Conservation (phyloP, 306 rosid genomes). For the Argentina anserina region DNA sequence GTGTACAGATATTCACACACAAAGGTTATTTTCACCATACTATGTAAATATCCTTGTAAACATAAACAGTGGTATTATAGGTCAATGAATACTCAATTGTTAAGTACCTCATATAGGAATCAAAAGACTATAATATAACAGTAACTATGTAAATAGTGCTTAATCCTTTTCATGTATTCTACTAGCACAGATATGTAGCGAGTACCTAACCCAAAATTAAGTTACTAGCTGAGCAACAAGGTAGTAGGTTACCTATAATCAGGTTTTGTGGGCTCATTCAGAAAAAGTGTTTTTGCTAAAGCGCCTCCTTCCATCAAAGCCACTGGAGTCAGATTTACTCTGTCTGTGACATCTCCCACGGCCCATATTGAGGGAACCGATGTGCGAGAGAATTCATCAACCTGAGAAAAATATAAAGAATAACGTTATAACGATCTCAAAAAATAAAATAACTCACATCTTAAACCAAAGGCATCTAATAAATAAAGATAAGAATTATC, state of each 20-base stretch:
- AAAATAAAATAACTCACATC: neutral
- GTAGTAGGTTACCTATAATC: constrained; percentile 63
- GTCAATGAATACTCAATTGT: neutral
- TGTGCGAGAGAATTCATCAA: constrained; percentile 86
- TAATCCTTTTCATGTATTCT: neutral
- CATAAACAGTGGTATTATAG: neutral
- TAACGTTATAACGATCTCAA: neutral
- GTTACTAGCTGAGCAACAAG: constrained; percentile 10
- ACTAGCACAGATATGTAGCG: neutral
- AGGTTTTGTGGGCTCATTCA: constrained; percentile 85
- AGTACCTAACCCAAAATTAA: neutral
- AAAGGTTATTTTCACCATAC: neutral
- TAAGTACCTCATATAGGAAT: neutral
- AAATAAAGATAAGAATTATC: neutral
- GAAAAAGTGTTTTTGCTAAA: constrained; percentile 70
- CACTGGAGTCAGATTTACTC: constrained; percentile 93
- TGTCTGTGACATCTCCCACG: constrained; percentile 90
- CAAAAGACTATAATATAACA: neutral
- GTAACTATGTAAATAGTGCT: neutral
- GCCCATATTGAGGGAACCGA: constrained; percentile 97
- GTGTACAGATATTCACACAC: neutral
- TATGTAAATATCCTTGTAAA: neutral
- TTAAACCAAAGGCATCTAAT: neutral
- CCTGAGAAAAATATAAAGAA: constrained; percentile 43
- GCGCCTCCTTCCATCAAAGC: constrained; percentile 99